These are phyloP conservation scores for Verticillium dahliae DNA, from an alignment of 2,329 filamentous ascomycete species.

Conservation along the genomic window DNA sequence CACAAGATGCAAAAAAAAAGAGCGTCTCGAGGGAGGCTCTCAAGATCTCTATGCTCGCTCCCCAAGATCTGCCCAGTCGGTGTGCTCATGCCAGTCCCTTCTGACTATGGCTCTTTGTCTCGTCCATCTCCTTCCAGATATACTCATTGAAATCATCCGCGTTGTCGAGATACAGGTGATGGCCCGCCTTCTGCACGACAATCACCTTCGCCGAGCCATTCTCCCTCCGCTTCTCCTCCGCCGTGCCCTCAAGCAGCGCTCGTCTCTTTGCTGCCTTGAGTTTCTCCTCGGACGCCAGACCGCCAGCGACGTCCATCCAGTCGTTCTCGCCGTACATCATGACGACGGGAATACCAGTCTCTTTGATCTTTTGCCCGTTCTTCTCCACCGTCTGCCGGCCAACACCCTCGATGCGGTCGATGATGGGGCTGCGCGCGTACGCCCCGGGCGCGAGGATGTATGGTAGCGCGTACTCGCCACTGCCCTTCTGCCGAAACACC, in stretches of 20 bases:
- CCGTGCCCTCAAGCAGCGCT: conserved; percentile 53
- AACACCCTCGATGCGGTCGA: conserved; percentile 78
- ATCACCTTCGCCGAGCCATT: conserved; percentile 78
- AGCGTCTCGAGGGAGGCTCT: too few species aligned
- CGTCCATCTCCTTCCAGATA: conserved; percentile 46
- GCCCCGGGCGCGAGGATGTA: conserved; percentile 93
- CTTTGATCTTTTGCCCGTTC: conserved; percentile 21
- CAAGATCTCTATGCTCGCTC: too few species aligned
- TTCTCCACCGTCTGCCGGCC: conserved; percentile 59
- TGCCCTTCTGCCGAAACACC: conserved; percentile 86
- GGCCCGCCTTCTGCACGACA: conserved; percentile 58
- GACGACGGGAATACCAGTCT: conserved; percentile 72
- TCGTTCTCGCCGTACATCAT: conserved; percentile 97
- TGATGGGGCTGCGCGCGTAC: conserved; percentile 80
- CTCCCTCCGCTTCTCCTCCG: conserved; percentile 64
- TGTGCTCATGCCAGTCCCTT: not conserved
- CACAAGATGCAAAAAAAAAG: not conserved
- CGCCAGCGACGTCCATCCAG: conserved; percentile 96
- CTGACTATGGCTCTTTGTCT: conserved; percentile 24
- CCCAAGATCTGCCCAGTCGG: too few species aligned
- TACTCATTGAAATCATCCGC: conserved; percentile 50
- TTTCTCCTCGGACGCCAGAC: conserved; percentile 72
- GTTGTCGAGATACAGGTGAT: conserved; percentile 56
- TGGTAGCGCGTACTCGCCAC: conserved; percentile 86
- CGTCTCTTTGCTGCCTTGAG: conserved; percentile 61